Evolutionary conservation across 1,284 basidiomycete genomes (phyloP).

Genomic region (Rhodotorula mucilaginosa): DNA sequence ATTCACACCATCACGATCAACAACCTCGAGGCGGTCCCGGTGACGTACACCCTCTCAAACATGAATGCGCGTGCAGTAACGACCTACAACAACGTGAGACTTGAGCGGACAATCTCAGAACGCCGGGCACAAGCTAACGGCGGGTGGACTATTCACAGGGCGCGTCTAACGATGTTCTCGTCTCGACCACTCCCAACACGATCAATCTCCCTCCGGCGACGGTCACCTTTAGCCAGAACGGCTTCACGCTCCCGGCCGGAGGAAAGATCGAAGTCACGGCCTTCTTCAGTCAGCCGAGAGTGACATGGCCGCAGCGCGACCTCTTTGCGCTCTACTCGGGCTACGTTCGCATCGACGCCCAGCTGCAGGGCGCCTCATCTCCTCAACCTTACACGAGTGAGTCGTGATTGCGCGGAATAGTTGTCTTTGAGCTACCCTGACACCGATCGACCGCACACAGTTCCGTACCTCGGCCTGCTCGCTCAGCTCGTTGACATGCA

Average conservation of each 20-base stretch:
- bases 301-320: slow-evolving; percentile 3
- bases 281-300: slow-evolving; percentile 16
- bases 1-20: slow-evolving; percentile 51
- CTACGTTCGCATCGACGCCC: slow-evolving; percentile 14
- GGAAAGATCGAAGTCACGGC: slow-evolving; percentile 6
- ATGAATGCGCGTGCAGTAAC: slow-evolving; percentile 5
- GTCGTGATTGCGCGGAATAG: background rate
- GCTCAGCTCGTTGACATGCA: slow-evolving; percentile 38
- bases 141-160: slow-evolving; percentile 1
- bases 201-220: background rate
- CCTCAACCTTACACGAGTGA: background rate
- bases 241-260: slow-evolving; percentile 12
- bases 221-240: slow-evolving; percentile 12
- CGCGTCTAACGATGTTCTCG: slow-evolving; percentile 21
- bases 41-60: slow-evolving; percentile 17
- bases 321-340: slow-evolving; percentile 41
- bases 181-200: slow-evolving; percentile 11
- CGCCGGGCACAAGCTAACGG: no score
- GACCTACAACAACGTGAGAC: slow-evolving; percentile 28
- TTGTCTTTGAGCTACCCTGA: no score
- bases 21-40: slow-evolving; percentile 22
- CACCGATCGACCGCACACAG: background rate
- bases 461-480: slow-evolving; percentile 39
- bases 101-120: no score
- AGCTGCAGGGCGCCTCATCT: background rate